Percentiles rank a stretch among this genome's conserved stretches.
Evolutionary conservation across 768 basidiomycete genomes (phyloP).

Genomic region (Mycena leptocephala): DNA sequence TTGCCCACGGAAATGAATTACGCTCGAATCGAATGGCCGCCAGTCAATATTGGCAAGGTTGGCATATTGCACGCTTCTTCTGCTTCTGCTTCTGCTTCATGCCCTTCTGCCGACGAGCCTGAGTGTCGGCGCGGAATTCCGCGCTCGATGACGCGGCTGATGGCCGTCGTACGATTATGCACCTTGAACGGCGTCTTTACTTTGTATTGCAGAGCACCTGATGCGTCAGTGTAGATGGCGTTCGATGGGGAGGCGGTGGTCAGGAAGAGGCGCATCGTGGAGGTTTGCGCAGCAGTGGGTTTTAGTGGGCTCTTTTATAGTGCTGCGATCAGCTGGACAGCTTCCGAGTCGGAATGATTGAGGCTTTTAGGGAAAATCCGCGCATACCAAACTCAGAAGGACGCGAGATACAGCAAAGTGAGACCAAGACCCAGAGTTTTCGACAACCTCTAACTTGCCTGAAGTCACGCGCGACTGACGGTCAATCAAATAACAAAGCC

Average conservation of each 20-base stretch:
- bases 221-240: constrained; percentile 37
- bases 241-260: constrained; percentile 38
- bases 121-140: neutral
- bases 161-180: constrained; percentile 12
- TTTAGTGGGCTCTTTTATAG: too few relatives aligned
- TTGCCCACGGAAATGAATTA: constrained; percentile 45
- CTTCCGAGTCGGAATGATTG: too few relatives aligned
- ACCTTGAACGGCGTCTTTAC: constrained; percentile 42
- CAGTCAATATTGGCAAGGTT: constrained; percentile 54
- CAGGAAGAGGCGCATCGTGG: constrained; percentile 39
- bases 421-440: too few relatives aligned
- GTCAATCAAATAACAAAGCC: too few relatives aligned
- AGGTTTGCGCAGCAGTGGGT: neutral
- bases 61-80: constrained; percentile 45
- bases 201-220: constrained; percentile 40
- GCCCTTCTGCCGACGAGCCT: neutral
- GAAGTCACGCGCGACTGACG: too few relatives aligned
- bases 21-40: constrained; percentile 45
- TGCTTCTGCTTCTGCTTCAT: constrained; percentile 35
- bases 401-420: too few relatives aligned
- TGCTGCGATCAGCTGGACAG: too few relatives aligned
- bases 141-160: constrained; percentile 26
- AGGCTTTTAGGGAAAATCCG: too few relatives aligned
- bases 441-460: too few relatives aligned
- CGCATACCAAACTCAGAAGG: too few relatives aligned